Evolutionary conservation across 2,329 filamentous ascomycete species (phyloP).

Genomic region (Aspergillus japonicus): DNA sequence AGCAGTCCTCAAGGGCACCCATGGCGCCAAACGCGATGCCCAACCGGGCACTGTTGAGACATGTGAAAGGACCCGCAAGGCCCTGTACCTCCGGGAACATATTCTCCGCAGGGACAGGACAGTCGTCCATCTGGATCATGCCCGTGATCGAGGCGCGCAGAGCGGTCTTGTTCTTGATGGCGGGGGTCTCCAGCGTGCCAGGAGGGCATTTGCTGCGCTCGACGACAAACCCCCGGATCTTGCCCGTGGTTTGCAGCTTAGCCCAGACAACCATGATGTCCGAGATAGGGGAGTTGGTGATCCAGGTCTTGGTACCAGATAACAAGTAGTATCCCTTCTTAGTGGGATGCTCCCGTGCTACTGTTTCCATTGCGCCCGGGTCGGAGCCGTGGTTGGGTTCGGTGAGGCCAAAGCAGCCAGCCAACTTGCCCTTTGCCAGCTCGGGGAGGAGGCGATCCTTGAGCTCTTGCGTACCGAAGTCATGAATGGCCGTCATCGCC

Average conservation of each 20-base stretch:
- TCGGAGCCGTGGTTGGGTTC: constrained; percentile 93
- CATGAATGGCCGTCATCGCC: constrained; percentile 89
- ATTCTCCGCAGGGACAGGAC: constrained; percentile 82
- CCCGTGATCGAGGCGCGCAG: constrained; percentile 91
- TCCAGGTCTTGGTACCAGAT: constrained; percentile 88
- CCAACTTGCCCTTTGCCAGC: constrained; percentile 76
- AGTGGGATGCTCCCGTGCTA: constrained; percentile 77
- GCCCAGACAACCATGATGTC: constrained; percentile 89
- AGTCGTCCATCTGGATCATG: constrained; percentile 94
- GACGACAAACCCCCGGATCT: constrained; percentile 89
- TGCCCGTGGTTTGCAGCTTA: constrained; percentile 84
- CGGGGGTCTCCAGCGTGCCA: constrained; percentile 85
- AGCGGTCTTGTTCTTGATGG: constrained; percentile 93
- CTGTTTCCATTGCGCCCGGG: constrained; percentile 85
- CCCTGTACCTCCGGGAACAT: constrained; percentile 93
- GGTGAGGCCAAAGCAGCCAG: constrained; percentile 86
- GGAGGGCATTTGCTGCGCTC: constrained; percentile 81
- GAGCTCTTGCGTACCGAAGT: constrained; percentile 81
- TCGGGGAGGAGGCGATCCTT: constrained; percentile 79
- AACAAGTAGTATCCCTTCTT: constrained; percentile 80
- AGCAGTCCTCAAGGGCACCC: constrained; percentile 89
- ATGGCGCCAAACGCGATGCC: constrained; percentile 94
- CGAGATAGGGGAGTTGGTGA: constrained; percentile 88
- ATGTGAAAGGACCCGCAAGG: constrained; percentile 83
- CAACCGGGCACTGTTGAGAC: constrained; percentile 88